Conservation (phyloP, 768 basidiomycete genomes). For the Hortiboletus flavorubellus region DNA sequence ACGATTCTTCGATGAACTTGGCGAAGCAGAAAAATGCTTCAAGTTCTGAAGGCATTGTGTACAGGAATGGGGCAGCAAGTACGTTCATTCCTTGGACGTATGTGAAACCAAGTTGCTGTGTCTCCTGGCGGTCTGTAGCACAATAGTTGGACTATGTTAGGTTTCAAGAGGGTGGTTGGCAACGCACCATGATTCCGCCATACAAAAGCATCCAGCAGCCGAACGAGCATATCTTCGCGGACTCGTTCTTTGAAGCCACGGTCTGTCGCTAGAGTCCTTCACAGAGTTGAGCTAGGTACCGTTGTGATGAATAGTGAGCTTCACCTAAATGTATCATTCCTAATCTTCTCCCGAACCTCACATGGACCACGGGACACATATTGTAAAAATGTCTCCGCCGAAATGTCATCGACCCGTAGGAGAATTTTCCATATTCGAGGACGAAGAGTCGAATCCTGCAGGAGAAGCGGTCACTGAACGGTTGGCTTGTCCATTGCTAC, state of each 20-base stretch:
- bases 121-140: slow-evolving; percentile 66
- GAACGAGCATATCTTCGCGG: slow-evolving; percentile 93
- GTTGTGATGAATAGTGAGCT: not conserved
- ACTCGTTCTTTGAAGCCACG: slow-evolving; percentile 97
- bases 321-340: slow-evolving; percentile 95
- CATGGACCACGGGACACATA: slow-evolving; percentile 85
- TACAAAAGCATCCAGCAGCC: slow-evolving; percentile 95
- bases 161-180: not conserved
- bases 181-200: slow-evolving; percentile 85
- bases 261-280: slow-evolving; percentile 88
- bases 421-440: slow-evolving; percentile 95
- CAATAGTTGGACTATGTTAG: not conserved
- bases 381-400: slow-evolving; percentile 69
- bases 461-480: slow-evolving; percentile 2
- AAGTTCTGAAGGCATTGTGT: slow-evolving; percentile 96
- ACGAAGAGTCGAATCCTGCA: slow-evolving; percentile 77
- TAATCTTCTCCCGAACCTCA: slow-evolving; percentile 85
- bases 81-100: slow-evolving; percentile 99
- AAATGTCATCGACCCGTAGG: slow-evolving; percentile 73
- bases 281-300: not conserved
- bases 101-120: slow-evolving; percentile 80
- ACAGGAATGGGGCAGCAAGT: slow-evolving; percentile 95
- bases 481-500: not conserved
- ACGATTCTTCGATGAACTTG: slow-evolving; percentile 91
- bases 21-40: slow-evolving; percentile 98